Conservation (phyloP, 2,329 filamentous ascomycete genomes). For the Paecilomyces formosus region DNA sequence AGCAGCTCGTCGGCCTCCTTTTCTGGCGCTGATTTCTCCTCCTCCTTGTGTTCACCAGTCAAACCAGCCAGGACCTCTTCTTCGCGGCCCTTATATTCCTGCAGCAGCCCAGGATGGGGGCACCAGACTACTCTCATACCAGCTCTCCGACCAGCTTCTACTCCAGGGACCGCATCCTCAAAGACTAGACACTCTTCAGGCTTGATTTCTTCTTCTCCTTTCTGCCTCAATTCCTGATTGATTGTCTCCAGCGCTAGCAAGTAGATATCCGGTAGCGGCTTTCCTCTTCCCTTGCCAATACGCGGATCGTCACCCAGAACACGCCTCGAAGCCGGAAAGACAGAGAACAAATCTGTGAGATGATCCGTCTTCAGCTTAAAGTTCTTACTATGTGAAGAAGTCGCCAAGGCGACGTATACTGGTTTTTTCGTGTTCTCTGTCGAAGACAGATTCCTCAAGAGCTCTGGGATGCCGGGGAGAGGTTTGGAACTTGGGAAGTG, state of each 20-base stretch:
- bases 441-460: conserved; percentile 47
- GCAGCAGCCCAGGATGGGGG: conserved; percentile 70
- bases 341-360: conserved; percentile 43
- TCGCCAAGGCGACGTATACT: conserved; percentile 79
- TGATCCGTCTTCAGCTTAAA: conserved; percentile 68
- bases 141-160: conserved; percentile 81
- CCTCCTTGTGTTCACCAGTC: conserved; percentile 61
- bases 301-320: conserved; percentile 81
- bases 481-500: conserved; percentile 69
- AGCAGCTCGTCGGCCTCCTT: conserved; percentile 33
- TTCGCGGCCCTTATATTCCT: conserved; percentile 70
- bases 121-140: conserved; percentile 95
- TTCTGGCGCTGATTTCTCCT: conserved; percentile 34
- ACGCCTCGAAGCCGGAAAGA: conserved; percentile 61
- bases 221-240: conserved; percentile 59
- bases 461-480: conserved; percentile 65
- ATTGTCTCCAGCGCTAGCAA: conserved; percentile 76
- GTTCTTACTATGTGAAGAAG: conserved; percentile 64
- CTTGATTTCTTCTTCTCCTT: conserved; percentile 54
- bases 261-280: conserved; percentile 93
- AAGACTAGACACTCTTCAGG: conserved; percentile 93
- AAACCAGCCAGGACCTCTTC: conserved; percentile 74
- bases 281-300: conserved; percentile 73
- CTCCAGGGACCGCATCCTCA: conserved; percentile 88
- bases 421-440: conserved; percentile 31